Base-by-base conservation (phyloP, 306 rosid genomes). In the Aeschynomene evenia region DNA sequence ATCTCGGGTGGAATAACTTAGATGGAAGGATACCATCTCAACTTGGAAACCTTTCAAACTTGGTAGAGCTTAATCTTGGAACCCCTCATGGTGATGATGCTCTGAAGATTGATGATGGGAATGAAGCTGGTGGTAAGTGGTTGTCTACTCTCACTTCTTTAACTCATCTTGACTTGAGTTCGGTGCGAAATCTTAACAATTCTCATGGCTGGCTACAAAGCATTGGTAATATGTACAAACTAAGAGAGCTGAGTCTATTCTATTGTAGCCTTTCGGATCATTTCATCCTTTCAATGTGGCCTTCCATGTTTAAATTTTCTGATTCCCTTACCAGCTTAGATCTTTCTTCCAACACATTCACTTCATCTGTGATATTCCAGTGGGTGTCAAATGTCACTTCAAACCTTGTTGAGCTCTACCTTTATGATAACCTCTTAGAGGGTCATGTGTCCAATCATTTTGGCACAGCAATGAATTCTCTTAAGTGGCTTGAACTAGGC, bases 1-100 rank as follows among this genome's bases (percentile, higher is more conserved):
- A 34, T 61, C 59, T 79, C n/a, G 7, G 33, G 0, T 0, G 0
- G 3, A 73, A 61, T 68, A 0, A 0, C 15, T 22, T 79, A 0
- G 53, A 2, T 43, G 83, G 80, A 10, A 68, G 20, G 0, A 46
- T 74, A 13, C 80, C 80, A 6, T 49, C 46, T 39, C 68, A 79
- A 37, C 79, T 79, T 16, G 80, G 78, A n/a, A 71, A 55, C 1
- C 81, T 80, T 26, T 65, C 78, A 13, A 51, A 16, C 6, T 75
- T 80, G 50, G 46, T 65, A 0, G 2, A 29, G 24, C 78, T 80
- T 34, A 3, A n/a, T 43, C 68, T 80, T 23, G 58, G 63, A 14
- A 1, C 5, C 4, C 46, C 11, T 4, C 39, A 34, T 52, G 13
- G 0, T 8, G 0, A 4, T n/a, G 0, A 1, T 12, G 46, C 16